Evolutionary conservation across 352 stramenopile genomes (phyloP), one percentile per base, ranked within the genome.

Genomic region (Globisporangium spinosum): DNA sequence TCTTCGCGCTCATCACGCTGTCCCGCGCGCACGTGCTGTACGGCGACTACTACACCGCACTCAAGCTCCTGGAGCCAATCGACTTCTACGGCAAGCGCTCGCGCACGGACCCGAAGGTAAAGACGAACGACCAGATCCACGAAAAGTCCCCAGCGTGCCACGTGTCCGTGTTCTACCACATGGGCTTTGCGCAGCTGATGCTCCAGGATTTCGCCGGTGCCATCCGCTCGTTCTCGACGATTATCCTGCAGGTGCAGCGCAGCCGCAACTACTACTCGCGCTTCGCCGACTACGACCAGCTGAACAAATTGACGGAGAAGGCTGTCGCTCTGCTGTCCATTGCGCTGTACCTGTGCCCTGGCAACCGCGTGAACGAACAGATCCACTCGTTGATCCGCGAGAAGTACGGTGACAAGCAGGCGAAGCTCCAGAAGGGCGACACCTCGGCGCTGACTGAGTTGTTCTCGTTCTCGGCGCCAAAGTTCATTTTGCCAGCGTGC

Each of bases 131-230:
- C 53, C 85, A 93, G 70, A 91, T 97, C 71, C 84, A 97, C 78
- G 84, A 95, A 58, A 94, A 93, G 67, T 92, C 98, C 51, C 94
- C 98, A 55, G 77, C 86, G 27, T 97, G 93, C 67, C 90, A 98
- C 67, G 79, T 99, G 20, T 98, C 93, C 62, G 80, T 99, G 38
- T 95, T 97, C 62, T 99, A 99, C 82, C 98, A 99, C 90, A 94
- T 98, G 64, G 97, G 97, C 27, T 97, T 99, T 45, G 89, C 91
- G 13, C 98, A 98, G 80, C 84, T 99, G 70, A 99, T 99, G 97
- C 82, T 99, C 55, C 87, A 97, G 74, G 91, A 98, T 65, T 98
- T 99, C 84, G 90, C 95, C 58, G 93, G 97, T 58, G 91, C 97
- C 15, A 91, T 94, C 61, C 86, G 83, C 59, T 94, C 88, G 55